Evolutionary conservation across 208 protist species (phyloP).

Genomic region (Trypanosoma mega): DNA sequence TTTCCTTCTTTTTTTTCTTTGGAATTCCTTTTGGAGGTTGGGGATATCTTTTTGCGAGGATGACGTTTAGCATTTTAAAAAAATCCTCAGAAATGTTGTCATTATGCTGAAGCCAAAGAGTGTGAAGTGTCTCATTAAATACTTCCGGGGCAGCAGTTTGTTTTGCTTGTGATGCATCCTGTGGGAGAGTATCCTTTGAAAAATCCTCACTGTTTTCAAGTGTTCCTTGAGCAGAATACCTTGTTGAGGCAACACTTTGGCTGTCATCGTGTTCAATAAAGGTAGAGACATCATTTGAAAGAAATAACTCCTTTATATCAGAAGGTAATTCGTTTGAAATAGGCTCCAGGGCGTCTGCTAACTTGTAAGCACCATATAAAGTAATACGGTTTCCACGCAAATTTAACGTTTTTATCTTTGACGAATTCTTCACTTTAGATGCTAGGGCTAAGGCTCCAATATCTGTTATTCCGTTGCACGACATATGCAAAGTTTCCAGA

Average conservation of each 20-base stretch:
- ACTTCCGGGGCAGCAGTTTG: slow-evolving; percentile 11
- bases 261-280: neutral
- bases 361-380: slow-evolving; percentile 33
- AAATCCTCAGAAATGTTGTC: slow-evolving; percentile 38
- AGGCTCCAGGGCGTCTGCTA: slow-evolving; percentile 40
- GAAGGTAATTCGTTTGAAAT: slow-evolving; percentile 19
- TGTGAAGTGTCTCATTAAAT: slow-evolving; percentile 50
- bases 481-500: slow-evolving; percentile 56
- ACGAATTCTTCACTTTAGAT: slow-evolving; percentile 28
- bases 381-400: slow-evolving; percentile 52
- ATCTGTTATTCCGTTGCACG: slow-evolving; percentile 58
- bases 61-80: slow-evolving; percentile 31
- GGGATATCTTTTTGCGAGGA: slow-evolving; percentile 55
- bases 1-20: slow-evolving; percentile 32
- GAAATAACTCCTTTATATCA: slow-evolving; percentile 12
- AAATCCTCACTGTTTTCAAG: slow-evolving; percentile 10
- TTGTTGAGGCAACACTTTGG: slow-evolving; percentile 8
- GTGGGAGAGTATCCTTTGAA: neutral
- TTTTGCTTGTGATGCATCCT: neutral
- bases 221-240: neutral
- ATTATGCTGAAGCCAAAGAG: slow-evolving; percentile 60
- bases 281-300: neutral
- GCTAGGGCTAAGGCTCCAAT: slow-evolving; percentile 34
- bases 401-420: slow-evolving; percentile 52
- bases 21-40: slow-evolving; percentile 36